Evolutionary conservation across 2,329 filamentous ascomycete species (phyloP), one percentile per base, ranked within the genome.

Genomic region (Paraconiothyrium sp.): DNA sequence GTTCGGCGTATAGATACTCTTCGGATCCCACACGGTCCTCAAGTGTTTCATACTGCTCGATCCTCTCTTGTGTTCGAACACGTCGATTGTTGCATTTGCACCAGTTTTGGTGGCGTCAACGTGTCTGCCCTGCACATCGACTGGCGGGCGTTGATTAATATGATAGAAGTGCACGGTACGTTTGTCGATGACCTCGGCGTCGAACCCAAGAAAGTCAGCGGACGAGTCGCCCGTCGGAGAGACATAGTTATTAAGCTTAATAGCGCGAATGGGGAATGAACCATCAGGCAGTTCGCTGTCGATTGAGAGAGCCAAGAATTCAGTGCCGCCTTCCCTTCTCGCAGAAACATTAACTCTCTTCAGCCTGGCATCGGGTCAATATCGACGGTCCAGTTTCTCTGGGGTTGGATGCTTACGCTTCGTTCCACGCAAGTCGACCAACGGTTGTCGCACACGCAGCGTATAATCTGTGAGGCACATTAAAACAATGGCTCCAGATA

Each of bases 221-320:
- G 64, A 44, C 4, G 52, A 52, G 30, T 73, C 67, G 13, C 72
- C 72, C 14, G 60, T 67, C 1, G 66, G 71, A 35, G 71, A 72
- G 8, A 47, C 50, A 7, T 74, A 75, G 16, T 71, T 71, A 0
- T 54, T 54, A 0, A 67, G 67, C 27, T 68, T 63, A 49, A 76
- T 72, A 4, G 59, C 48, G 10, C 66, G 68, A 20, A 72, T 22
- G n/a, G 67, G 66, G 60, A 68, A 75, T 11, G 74, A 60, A 1
- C 70, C 70, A 51, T 75, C 67, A 14, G 51, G 55, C 11, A 67
- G 67, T 2, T 68, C 67, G 3, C 67, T 62, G 43, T 76, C 73
- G n/a, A 75, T 72, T 13, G 73, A 67, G 1, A 76, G 54, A 2
- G 73, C 72, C 2, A 75, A 65, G 2, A 76, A 54, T 10, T 76